Conservation (phyloP, 75 land plant species). For the Pinus tabuliformis region DNA sequence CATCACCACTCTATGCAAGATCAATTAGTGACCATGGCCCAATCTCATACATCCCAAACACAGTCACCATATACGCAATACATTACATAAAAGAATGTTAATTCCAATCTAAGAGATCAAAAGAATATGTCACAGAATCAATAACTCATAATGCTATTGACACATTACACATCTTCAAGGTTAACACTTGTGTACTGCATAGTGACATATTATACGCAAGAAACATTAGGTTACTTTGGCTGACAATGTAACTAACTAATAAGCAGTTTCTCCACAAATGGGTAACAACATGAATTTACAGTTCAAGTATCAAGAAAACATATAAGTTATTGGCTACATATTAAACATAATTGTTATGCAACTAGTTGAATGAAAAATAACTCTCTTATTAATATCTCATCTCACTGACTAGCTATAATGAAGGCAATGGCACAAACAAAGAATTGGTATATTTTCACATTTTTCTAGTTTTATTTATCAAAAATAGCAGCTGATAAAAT, state of each 20-base stretch:
- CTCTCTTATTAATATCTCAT: not conserved
- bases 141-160: not conserved
- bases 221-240: not conserved
- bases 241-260: not conserved
- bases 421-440: too few species aligned
- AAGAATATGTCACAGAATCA: not conserved
- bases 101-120: not conserved
- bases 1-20: slow-evolving; percentile 83
- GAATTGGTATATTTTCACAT: too few species aligned
- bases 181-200: not conserved
- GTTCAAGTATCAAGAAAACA: not conserved
- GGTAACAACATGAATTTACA: not conserved
- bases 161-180: not conserved
- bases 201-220: not conserved
- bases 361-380: not conserved
- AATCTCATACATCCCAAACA: slow-evolving; percentile 97
- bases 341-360: slow-evolving; percentile 2
- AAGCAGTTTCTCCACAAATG: not conserved
- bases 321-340: not conserved
- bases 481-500: not conserved
- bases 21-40: slow-evolving; percentile 99
- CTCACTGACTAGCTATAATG: not conserved
- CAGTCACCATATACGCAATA: slow-evolving; percentile 82
- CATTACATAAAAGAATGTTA: not conserved
- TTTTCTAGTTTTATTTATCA: not conserved